Evolutionary conservation across 1,139 yeast genomes (phyloP), one percentile per base, ranked within the genome.

Genomic region (Blastobotrys persicus): DNA sequence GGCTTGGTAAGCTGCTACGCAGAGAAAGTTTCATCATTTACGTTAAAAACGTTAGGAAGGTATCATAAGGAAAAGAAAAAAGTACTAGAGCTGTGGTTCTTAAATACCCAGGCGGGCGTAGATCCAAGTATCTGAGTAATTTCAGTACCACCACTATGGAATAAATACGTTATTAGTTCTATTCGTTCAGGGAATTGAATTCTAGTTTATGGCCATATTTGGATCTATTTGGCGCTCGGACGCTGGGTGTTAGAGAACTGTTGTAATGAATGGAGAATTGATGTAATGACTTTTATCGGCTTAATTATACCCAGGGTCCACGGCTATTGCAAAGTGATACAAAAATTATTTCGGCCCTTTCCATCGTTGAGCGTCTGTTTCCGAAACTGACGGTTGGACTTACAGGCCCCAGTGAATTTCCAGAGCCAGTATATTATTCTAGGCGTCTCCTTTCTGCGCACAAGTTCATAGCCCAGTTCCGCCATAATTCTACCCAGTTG

Each of bases 391-490:
- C 43, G 49, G 16, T 41, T 44, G 11, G 19, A 48, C 16, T 45
- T 45, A 31, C 19, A 40, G 2, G 13, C 33, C 18, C 42, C 45
- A 31, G 34, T 46, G 18, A 45, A 50, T 33, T 48, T 38, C 44
- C 56, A 83, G 9, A 88, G 72, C 82, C 91, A 80, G 64, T 91
- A 91, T 0, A 83, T 86, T n/a, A 91, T 76, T 61, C 89, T 88
- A 46, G 76, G 74, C 0, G 96, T 83, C 51, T 79, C 79, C 56
- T 85, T 79, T 49, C 74, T 72, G 48, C 71, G 65, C 2, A 74
- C 51, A 40, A 72, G 59, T 3, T 52, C 57, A 57, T 81, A 88
- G 0, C 96, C 96, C 13, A 88, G 67, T 9, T 71, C 60, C 1
- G 53, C 46, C 80, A 85, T 77, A 14, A 88, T 77, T 0, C 67